phyloP scores from a whole-genome alignment of 306 rosid genomes.

The cucumber (Cucumis sativus) region Cucumber_9930_V3 NC_026657.2:7824501-7825000 shows the following conservation, averaged over 20 bases:
- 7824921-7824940: neutral
- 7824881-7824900: neutral
- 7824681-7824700: neutral
- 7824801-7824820: constrained; percentile 61
- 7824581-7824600: constrained; percentile 98
- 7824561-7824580: constrained; percentile 87
- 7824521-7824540: constrained; percentile 96
- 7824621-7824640: constrained; percentile 20
- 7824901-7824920: neutral
- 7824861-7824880: constrained; percentile 32
- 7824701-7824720: constrained; percentile 66
- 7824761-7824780: constrained; percentile 89
- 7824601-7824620: constrained; percentile 97
- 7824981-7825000: neutral
- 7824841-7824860: constrained; percentile 72
- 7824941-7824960: neutral
- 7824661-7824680: neutral
- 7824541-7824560: constrained; percentile 91
- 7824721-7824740: constrained; percentile 94
- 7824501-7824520: constrained; percentile 66
- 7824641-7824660: neutral
- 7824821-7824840: constrained; percentile 58
- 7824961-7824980: neutral
- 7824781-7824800: constrained; percentile 88
- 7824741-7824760: constrained; percentile 96